Conservation (phyloP, 768 basidiomycete species). For the Sistotremastrum suecicum region DNA sequence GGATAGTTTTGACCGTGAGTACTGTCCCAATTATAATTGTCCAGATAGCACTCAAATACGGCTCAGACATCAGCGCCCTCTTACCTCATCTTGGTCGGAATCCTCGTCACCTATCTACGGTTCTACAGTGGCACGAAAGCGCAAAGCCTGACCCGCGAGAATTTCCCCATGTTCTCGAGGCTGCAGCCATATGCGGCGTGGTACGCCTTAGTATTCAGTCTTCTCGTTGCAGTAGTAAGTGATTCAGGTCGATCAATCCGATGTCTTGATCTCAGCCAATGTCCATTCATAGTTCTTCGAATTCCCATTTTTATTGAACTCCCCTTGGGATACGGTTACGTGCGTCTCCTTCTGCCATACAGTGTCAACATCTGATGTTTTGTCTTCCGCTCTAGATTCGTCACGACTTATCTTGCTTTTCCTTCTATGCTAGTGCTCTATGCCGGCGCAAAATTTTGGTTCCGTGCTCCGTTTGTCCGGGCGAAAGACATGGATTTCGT, state of each 20-base stretch:
- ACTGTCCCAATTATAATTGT: background rate
- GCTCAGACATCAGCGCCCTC: constrained; percentile 28
- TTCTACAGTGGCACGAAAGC: constrained; percentile 73
- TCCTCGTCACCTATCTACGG: constrained; percentile 61
- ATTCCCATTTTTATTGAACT: no score
- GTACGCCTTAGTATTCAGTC: constrained; percentile 27
- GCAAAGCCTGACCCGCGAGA: constrained; percentile 61
- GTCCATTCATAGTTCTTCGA: no score
- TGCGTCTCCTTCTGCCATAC: no score
- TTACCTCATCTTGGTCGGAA: constrained; percentile 72
- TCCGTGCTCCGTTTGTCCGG: constrained; percentile 29
- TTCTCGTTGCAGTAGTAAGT: constrained; percentile 48
- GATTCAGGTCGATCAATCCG: no score
- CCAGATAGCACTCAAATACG: background rate
- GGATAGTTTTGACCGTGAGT: constrained; percentile 24
- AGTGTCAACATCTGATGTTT: no score
- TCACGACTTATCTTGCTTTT: constrained; percentile 69
- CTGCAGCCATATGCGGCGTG: constrained; percentile 68
- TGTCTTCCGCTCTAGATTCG: constrained; percentile 28
- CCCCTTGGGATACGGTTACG: no score
- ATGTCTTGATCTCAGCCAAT: no score
- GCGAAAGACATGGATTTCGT: constrained; percentile 78
- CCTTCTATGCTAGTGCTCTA: constrained; percentile 64
- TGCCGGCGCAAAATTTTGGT: constrained; percentile 38
- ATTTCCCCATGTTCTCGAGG: constrained; percentile 53